Percentiles rank a stretch among this genome's conserved stretches.
Evolutionary conservation across 2,329 filamentous ascomycete genomes (phyloP).

Genomic region (Emergomyces pasteurianus): DNA sequence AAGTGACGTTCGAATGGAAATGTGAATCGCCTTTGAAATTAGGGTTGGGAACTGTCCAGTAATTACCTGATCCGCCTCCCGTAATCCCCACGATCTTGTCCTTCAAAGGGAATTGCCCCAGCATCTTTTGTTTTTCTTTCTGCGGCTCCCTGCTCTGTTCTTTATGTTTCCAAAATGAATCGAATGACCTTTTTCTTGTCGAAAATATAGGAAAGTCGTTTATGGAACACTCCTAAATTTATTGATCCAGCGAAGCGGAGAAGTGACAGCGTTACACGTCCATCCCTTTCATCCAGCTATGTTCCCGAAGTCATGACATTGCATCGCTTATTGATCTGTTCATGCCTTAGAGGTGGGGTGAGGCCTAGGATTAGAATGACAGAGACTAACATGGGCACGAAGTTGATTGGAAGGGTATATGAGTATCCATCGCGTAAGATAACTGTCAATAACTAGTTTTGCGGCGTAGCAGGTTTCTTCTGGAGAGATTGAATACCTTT

Average conservation of each 20-base stretch:
- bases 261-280: not conserved
- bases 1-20: not conserved
- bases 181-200: not conserved
- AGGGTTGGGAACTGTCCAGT: too few species aligned
- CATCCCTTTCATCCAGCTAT: not conserved
- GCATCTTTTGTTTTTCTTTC: not conserved
- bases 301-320: not conserved
- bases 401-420: not conserved
- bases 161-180: not conserved
- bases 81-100: constrained; percentile 24
- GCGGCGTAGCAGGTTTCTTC: not conserved
- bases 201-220: too few species aligned
- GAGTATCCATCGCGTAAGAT: not conserved
- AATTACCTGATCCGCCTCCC: constrained; percentile 22
- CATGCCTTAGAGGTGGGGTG: not conserved
- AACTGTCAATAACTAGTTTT: not conserved
- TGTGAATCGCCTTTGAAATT: not conserved
- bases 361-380: not conserved
- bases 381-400: not conserved
- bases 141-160: not conserved
- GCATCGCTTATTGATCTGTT: not conserved
- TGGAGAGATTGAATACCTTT: not conserved
- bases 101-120: constrained; percentile 19
- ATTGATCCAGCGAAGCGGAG: not conserved
- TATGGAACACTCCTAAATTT: not conserved